These are phyloP conservation scores for Alternaria triticina DNA, from an alignment of 2,329 filamentous ascomycete species.

Conservation along the genomic window DNA sequence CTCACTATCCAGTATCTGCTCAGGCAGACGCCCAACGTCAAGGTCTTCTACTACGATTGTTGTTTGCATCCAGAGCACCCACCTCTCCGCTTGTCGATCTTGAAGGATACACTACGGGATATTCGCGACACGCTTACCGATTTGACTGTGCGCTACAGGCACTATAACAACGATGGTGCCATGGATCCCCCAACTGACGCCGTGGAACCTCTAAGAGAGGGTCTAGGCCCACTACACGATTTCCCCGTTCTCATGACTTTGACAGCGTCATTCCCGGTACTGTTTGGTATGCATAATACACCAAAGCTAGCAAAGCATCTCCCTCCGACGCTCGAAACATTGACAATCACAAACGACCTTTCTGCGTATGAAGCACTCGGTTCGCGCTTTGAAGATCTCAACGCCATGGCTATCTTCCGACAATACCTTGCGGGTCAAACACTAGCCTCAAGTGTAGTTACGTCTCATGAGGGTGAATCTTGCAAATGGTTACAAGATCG, in stretches of 20 bases:
- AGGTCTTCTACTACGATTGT: conserved; percentile 1
- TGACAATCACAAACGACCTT: not conserved
- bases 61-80: not conserved
- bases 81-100: not conserved
- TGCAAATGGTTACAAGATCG: not conserved
- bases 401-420: not conserved
- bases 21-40: not conserved
- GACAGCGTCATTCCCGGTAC: not conserved
- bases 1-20: not conserved
- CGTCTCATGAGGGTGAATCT: not conserved
- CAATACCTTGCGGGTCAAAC: not conserved
- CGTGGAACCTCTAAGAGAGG: not conserved
- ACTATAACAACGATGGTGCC: not conserved
- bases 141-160: not conserved
- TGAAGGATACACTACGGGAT: not conserved
- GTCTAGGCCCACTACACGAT: not conserved
- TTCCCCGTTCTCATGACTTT: not conserved
- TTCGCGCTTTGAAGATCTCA: not conserved
- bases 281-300: not conserved
- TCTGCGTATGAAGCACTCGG: not conserved
- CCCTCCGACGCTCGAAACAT: not conserved
- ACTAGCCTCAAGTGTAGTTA: not conserved
- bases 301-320: not conserved
- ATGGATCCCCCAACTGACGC: not conserved
- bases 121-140: not conserved